A percentile compares a stretch with the other conserved stretches of the same genome.
Conservation (phyloP, 208 protist genomes). For the Trypanosomatidae sp. region DNA sequence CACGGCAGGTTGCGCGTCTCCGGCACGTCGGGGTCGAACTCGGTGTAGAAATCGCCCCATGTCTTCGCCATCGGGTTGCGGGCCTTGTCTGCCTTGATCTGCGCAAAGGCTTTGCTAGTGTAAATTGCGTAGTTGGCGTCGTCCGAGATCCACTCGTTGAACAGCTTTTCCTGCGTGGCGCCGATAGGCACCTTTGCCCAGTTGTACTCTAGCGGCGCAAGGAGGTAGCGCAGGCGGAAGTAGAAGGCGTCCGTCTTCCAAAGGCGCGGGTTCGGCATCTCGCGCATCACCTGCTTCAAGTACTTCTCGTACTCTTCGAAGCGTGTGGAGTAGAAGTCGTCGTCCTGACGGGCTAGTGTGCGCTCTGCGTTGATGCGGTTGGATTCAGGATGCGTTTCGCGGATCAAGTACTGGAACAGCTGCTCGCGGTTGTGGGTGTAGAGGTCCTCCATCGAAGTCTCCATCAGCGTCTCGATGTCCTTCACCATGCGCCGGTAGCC, state of each 20-base stretch:
- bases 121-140: constrained; percentile 78
- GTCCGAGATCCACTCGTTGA: constrained; percentile 89
- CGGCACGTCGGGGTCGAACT: constrained; percentile 86
- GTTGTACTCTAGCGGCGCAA: constrained; percentile 87
- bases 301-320: constrained; percentile 89
- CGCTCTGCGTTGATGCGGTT: constrained; percentile 89
- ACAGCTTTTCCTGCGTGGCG: constrained; percentile 69
- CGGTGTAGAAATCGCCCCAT: constrained; percentile 85
- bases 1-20: constrained; percentile 83
- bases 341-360: constrained; percentile 75
- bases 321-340: constrained; percentile 91
- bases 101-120: constrained; percentile 55
- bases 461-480: constrained; percentile 88
- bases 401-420: constrained; percentile 88
- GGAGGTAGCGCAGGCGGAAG: constrained; percentile 84
- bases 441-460: constrained; percentile 87
- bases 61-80: constrained; percentile 84
- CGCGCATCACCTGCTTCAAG: constrained; percentile 87
- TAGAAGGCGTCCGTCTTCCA: constrained; percentile 93
- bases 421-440: constrained; percentile 90
- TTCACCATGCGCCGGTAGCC: constrained; percentile 91
- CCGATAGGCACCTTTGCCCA: constrained; percentile 88
- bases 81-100: constrained; percentile 75
- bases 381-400: constrained; percentile 84
- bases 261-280: constrained; percentile 88